These are phyloP conservation scores for Pleurotus salmoneostramineus DNA, from an alignment of 768 basidiomycete species.

Conservation along the genomic window DNA sequence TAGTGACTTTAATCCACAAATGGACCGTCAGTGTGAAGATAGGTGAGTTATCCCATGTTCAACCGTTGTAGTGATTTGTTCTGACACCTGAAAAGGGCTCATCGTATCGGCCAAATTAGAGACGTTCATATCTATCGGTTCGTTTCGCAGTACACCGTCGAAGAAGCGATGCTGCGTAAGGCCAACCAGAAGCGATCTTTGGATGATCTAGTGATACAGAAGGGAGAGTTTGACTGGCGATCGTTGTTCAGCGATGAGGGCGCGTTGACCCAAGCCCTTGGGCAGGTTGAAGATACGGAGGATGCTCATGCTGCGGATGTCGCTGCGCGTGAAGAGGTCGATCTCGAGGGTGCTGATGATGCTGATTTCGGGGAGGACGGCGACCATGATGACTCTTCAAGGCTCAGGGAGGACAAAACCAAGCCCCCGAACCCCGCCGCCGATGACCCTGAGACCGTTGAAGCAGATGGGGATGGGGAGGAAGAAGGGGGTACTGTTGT, in stretches of 20 bases:
- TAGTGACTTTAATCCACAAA: constrained; percentile 95
- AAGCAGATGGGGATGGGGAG: constrained; percentile 36
- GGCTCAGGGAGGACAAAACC: neutral
- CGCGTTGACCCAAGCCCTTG: constrained; percentile 71
- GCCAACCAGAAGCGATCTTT: constrained; percentile 97
- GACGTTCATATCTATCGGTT: constrained; percentile 97
- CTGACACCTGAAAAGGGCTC: constrained; percentile 53
- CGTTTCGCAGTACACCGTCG: constrained; percentile 85
- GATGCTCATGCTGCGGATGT: constrained; percentile 79
- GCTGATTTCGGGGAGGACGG: constrained; percentile 67
- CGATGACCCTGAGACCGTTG: constrained; percentile 18
- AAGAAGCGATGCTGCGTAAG: constrained; percentile 94
- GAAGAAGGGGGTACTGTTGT: constrained; percentile 68
- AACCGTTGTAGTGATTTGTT: neutral
- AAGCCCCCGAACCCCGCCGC: neutral
- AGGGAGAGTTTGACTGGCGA: constrained; percentile 94
- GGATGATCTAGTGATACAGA: constrained; percentile 88
- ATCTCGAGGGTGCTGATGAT: constrained; percentile 73
- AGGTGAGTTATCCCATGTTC: constrained; percentile 39
- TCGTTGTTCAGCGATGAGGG: constrained; percentile 67
- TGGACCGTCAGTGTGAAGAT: constrained; percentile 97
- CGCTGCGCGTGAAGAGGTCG: constrained; percentile 70
- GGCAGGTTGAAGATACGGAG: constrained; percentile 84
- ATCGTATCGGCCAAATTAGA: constrained; percentile 96
- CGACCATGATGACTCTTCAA: constrained; percentile 7